Evolutionary conservation across 495 filamentous ascomycete genomes (phyloP).

Genomic region (Neurospora sp.): DNA sequence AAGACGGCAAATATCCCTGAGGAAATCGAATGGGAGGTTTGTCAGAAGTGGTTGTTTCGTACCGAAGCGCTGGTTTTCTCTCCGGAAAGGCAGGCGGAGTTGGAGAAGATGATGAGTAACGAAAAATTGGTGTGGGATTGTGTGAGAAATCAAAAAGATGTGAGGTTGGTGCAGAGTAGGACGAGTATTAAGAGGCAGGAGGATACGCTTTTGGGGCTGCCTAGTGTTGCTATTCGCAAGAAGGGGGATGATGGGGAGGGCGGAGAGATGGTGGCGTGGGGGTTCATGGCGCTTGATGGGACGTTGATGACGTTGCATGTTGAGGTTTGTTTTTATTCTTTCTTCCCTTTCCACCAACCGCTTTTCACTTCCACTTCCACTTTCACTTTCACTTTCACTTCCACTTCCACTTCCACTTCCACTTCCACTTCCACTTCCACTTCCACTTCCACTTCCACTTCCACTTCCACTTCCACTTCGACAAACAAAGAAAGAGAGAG

Average conservation of each 20-base stretch:
- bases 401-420: neutral
- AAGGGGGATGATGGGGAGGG: constrained; percentile 2
- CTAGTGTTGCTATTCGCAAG: neutral
- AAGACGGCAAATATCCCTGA: constrained; percentile 5
- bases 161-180: constrained; percentile 19
- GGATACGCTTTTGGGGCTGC: neutral
- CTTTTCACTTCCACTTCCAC: no score
- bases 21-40: constrained; percentile 18
- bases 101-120: constrained; percentile 8
- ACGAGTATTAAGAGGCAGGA: constrained; percentile 23
- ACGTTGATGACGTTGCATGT: constrained; percentile 23
- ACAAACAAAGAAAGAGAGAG: no score
- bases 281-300: constrained; percentile 29
- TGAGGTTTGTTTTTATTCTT: constrained; percentile 17
- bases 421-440: no score
- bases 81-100: no score
- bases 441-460: no score
- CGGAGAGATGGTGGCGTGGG: constrained; percentile 29
- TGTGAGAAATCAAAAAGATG: no score
- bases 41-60: constrained; percentile 35
- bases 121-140: no score
- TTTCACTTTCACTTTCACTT: no score
- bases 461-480: neutral
- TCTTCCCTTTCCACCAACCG: neutral
- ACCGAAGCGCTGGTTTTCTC: neutral